phyloP scores from a whole-genome alignment of 495 filamentous ascomycete genomes.

The Darksidea phi region DNA sequence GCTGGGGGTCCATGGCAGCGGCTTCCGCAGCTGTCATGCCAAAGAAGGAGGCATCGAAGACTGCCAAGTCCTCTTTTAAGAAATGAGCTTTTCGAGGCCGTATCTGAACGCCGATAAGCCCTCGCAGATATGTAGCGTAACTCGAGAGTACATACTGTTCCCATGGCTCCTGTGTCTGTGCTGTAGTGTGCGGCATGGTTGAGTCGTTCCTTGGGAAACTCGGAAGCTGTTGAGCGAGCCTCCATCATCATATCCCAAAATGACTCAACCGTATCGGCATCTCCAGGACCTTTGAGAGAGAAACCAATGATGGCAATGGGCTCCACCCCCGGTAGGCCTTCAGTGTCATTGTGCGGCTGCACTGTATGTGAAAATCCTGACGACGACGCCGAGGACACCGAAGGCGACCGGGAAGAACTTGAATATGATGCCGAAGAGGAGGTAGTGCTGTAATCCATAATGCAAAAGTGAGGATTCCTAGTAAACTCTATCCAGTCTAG shows the following conservation, averaged over 20 bases:
- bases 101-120: not conserved
- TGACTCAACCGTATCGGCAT: not conserved
- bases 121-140: too few species aligned
- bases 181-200: not conserved
- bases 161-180: not conserved
- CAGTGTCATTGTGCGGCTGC: too few species aligned
- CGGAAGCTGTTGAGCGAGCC: not conserved
- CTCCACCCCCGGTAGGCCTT: not conserved
- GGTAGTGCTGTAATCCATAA: too few species aligned
- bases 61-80: conserved; percentile 7
- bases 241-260: conserved; percentile 1
- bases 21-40: conserved; percentile 21
- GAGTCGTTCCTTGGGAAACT: not conserved
- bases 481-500: too few species aligned
- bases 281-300: not conserved
- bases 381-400: too few species aligned
- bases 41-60: conserved; percentile 34
- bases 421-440: too few species aligned
- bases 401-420: too few species aligned
- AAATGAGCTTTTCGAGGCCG: conserved; percentile 10
- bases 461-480: too few species aligned
- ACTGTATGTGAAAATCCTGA: too few species aligned
- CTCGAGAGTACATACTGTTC: not conserved
- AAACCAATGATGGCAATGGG: conserved; percentile 23
- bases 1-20: conserved; percentile 29